These are phyloP conservation scores for Chimonanthus salicifolius DNA, from an alignment of 164 flowering plant genomes.

Conservation along the genomic window DNA sequence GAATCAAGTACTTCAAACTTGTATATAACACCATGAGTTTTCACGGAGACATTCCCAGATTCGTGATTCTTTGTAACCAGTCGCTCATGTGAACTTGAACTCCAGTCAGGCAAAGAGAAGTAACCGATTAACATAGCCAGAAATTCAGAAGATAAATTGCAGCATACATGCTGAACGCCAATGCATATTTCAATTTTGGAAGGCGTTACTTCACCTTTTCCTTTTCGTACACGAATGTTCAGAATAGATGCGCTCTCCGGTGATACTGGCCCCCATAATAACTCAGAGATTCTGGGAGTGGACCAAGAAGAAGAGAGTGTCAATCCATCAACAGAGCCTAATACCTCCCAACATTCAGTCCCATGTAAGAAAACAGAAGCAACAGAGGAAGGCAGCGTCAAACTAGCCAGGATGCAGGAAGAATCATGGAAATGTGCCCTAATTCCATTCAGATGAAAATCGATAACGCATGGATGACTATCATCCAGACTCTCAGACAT, in stretches of 20 bases:
- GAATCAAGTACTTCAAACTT: slow-evolving; percentile 79
- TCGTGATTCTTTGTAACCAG: slow-evolving; percentile 10
- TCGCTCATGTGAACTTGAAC: slow-evolving; percentile 18
- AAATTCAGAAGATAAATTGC: slow-evolving; percentile 64
- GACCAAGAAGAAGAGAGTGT: slow-evolving; percentile 63
- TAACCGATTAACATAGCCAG: slow-evolving; percentile 79
- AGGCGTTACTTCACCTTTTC: slow-evolving; percentile 11
- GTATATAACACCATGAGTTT: slow-evolving; percentile 14
- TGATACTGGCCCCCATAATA: slow-evolving; percentile 60
- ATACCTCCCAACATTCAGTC: slow-evolving; percentile 40
- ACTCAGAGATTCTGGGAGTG: slow-evolving; percentile 26
- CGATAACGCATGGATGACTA: slow-evolving; percentile 18
- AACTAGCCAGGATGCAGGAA: slow-evolving; percentile 52
- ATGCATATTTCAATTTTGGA: slow-evolving; percentile 49
- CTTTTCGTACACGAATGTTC: slow-evolving; percentile 52
- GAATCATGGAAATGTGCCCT: slow-evolving; percentile 77
- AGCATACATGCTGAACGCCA: slow-evolving; percentile 68
- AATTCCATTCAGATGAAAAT: slow-evolving; percentile 39
- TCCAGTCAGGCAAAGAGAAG: slow-evolving; percentile 80
- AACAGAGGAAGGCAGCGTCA: slow-evolving; percentile 40
- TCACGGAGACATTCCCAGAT: slow-evolving; percentile 9
- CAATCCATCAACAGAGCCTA: slow-evolving; percentile 57
- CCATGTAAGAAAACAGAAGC: slow-evolving; percentile 29
- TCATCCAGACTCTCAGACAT: slow-evolving; percentile 3
- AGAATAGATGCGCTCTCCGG: slow-evolving; percentile 46